Conservation (phyloP, 768 basidiomycete species). For the Panellus pusillus region DNA sequence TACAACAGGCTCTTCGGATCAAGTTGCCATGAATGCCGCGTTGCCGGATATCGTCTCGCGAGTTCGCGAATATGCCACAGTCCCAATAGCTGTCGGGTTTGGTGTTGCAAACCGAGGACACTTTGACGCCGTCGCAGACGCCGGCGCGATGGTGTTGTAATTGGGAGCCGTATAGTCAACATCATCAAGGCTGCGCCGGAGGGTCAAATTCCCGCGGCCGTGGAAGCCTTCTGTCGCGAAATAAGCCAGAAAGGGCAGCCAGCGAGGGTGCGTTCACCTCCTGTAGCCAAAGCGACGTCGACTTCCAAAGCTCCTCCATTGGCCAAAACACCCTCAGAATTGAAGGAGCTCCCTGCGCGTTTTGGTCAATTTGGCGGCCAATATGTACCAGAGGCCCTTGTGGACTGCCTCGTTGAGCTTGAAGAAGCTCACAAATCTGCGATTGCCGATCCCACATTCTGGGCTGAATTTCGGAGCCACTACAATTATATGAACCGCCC, state of each 20-base stretch:
- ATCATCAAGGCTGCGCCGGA: slow-evolving; percentile 69
- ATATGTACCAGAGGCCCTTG: slow-evolving; percentile 95
- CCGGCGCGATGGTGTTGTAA: slow-evolving; percentile 96
- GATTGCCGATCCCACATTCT: slow-evolving; percentile 84
- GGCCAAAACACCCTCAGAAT: slow-evolving; percentile 33
- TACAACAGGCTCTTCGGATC: slow-evolving; percentile 88
- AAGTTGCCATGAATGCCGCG: slow-evolving; percentile 65
- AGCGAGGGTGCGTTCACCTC: slow-evolving; percentile 35
- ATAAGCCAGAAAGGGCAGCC: slow-evolving; percentile 51
- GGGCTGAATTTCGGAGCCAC: slow-evolving; percentile 85
- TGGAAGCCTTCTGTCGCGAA: slow-evolving; percentile 74
- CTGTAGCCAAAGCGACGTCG: slow-evolving; percentile 27
- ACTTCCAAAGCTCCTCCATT: slow-evolving; percentile 31
- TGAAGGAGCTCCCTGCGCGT: slow-evolving; percentile 64
- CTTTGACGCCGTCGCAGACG: slow-evolving; percentile 79
- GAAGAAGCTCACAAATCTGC: slow-evolving; percentile 90
- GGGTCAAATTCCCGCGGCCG: slow-evolving; percentile 48
- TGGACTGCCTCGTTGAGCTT: slow-evolving; percentile 88
- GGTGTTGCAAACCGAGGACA: slow-evolving; percentile 90
- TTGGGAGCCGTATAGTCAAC: slow-evolving; percentile 83
- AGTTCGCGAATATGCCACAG: slow-evolving; percentile 73
- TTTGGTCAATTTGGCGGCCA: slow-evolving; percentile 98
- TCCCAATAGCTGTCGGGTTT: slow-evolving; percentile 94
- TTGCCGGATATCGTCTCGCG: slow-evolving; percentile 85
- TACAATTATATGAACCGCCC: slow-evolving; percentile 96